These are phyloP conservation scores for Platanus orientalis DNA, from an alignment of 164 flowering plant species.

Conservation along the genomic window DNA sequence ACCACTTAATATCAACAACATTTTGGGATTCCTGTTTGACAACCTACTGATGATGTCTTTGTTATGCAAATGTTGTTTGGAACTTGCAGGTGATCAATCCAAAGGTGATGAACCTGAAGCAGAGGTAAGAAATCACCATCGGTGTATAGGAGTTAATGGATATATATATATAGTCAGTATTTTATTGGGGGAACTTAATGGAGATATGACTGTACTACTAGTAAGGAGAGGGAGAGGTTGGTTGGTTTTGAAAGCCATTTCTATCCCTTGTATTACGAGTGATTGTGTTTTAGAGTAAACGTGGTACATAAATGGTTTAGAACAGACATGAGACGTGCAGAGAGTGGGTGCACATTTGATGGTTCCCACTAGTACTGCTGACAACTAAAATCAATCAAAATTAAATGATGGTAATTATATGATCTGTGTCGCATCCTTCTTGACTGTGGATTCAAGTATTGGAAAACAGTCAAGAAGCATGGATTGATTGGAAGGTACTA, in stretches of 20 bases:
- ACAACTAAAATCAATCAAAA: not conserved
- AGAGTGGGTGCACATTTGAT: not conserved
- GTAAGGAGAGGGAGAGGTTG: not conserved
- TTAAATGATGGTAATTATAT: too few relatives aligned
- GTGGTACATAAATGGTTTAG: not conserved
- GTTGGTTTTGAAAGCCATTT: not conserved
- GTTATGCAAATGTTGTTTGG: not conserved
- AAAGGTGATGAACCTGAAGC: slow-evolving; percentile 29
- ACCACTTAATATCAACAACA: too few relatives aligned
- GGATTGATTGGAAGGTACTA: too few relatives aligned
- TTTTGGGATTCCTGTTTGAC: too few relatives aligned
- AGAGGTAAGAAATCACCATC: slow-evolving; percentile 23
- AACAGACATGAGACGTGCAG: not conserved
- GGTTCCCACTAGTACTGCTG: not conserved
- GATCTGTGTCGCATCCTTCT: too few relatives aligned
- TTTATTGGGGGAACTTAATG: too few relatives aligned
- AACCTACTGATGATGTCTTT: not conserved
- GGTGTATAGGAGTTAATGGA: too few relatives aligned
- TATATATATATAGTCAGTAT: too few relatives aligned
- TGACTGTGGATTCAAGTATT: too few relatives aligned
- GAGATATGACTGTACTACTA: too few relatives aligned
- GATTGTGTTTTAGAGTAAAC: not conserved
- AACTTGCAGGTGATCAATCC: slow-evolving; percentile 44
- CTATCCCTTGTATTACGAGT: too few relatives aligned
- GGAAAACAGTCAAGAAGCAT: too few relatives aligned